These are phyloP conservation scores for Phanerochaete sordida DNA, from an alignment of 768 basidiomycete species.

Conservation along the genomic window DNA sequence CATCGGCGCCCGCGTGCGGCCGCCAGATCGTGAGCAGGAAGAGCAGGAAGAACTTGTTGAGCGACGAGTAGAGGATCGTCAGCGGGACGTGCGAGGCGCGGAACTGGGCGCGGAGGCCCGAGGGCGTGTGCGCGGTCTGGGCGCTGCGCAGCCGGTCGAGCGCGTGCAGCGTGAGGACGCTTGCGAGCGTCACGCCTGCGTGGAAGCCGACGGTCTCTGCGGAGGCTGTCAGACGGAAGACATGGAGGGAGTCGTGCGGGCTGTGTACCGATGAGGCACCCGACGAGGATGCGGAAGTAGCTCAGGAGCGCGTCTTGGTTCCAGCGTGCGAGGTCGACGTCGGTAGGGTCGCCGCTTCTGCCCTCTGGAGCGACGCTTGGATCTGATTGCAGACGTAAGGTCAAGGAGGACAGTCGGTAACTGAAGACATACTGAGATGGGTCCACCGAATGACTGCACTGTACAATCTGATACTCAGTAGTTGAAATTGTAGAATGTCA, in stretches of 20 bases:
- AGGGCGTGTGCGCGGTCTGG: slow-evolving; percentile 21
- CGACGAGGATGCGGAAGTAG: slow-evolving; percentile 59
- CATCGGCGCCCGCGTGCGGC: slow-evolving; percentile 31
- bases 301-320: slow-evolving; percentile 43
- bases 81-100: slow-evolving; percentile 76
- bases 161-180: slow-evolving; percentile 45
- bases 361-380: neutral
- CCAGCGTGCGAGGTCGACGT: slow-evolving; percentile 36
- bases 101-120: slow-evolving; percentile 62
- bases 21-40: slow-evolving; percentile 80
- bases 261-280: slow-evolving; percentile 58
- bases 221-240: neutral
- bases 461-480: neutral
- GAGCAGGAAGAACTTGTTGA: slow-evolving; percentile 82
- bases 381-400: neutral
- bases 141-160: slow-evolving; percentile 32
- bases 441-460: slow-evolving; percentile 74
- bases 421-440: slow-evolving; percentile 49
- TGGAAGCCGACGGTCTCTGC: slow-evolving; percentile 79
- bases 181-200: slow-evolving; percentile 56
- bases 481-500: slow-evolving; percentile 11
- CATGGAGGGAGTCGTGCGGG: neutral
- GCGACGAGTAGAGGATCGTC: slow-evolving; percentile 78
- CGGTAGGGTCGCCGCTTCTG: neutral
- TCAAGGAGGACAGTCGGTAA: neutral